A percentile compares a stretch with the other conserved stretches of the same genome.
Conservation (phyloP, 306 rosid species). For the Gastrolobium villosum region DNA sequence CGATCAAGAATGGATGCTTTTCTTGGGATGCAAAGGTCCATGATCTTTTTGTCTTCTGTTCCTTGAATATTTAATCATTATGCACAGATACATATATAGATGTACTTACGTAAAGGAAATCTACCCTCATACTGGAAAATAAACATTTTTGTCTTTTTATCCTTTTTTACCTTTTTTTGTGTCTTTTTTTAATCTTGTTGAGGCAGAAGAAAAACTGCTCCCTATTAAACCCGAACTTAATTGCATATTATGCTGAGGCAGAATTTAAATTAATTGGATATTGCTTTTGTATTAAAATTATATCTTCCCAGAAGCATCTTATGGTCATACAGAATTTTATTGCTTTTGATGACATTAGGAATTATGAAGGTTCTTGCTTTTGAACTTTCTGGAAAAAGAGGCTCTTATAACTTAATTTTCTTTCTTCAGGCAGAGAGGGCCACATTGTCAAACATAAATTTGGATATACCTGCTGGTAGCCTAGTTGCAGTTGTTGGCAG, state of each 20-base stretch:
- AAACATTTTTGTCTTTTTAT: slow-evolving; percentile 18
- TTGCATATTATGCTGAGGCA: neutral
- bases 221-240: no score
- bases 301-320: slow-evolving; percentile 13
- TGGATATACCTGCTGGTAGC: slow-evolving; percentile 80
- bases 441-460: slow-evolving; percentile 80
- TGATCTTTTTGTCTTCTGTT: slow-evolving; percentile 23
- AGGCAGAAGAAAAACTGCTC: neutral
- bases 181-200: slow-evolving; percentile 20
- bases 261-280: slow-evolving; percentile 37
- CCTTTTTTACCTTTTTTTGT: slow-evolving; percentile 39
- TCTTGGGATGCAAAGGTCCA: slow-evolving; percentile 93
- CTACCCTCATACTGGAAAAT: slow-evolving; percentile 29
- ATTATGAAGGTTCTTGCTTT: slow-evolving; percentile 24
- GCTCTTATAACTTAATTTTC: slow-evolving; percentile 19
- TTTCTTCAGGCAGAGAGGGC: slow-evolving; percentile 70
- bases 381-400: slow-evolving; percentile 35
- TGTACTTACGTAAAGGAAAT: slow-evolving; percentile 27
- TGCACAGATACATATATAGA: slow-evolving; percentile 36
- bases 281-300: slow-evolving; percentile 2
- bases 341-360: slow-evolving; percentile 25
- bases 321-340: slow-evolving; percentile 20
- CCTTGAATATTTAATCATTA: slow-evolving; percentile 23
- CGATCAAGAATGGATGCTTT: slow-evolving; percentile 84
- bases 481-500: slow-evolving; percentile 97